Evolutionary conservation across 2,329 filamentous ascomycete genomes (phyloP).

Genomic region (Kalmusia sp.): DNA sequence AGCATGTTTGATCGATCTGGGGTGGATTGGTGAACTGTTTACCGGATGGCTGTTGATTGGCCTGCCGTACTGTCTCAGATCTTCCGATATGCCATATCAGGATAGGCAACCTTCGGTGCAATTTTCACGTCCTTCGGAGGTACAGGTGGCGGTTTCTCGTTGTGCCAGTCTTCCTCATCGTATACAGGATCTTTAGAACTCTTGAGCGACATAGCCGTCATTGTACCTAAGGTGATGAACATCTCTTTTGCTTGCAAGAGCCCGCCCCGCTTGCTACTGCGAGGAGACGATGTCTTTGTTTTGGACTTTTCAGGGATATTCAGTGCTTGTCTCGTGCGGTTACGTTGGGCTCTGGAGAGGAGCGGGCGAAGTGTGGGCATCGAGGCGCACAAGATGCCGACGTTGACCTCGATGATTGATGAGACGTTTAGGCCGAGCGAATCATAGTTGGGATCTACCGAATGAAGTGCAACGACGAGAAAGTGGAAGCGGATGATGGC

Average conservation of each 20-base stretch:
- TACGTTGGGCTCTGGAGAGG: conserved; percentile 25
- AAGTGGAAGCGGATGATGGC: conserved; percentile 66
- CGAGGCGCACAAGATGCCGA: conserved; percentile 88
- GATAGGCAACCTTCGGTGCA: conserved; percentile 7
- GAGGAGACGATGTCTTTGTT: neutral
- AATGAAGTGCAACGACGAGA: conserved; percentile 43
- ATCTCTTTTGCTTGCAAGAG: conserved; percentile 20
- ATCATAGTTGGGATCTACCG: conserved; percentile 67
- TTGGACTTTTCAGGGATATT: conserved; percentile 9
- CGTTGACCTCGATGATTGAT: conserved; percentile 87
- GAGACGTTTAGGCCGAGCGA: conserved; percentile 85
- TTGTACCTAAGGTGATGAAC: conserved; percentile 15
- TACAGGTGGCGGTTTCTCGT: conserved; percentile 23
- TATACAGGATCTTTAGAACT: conserved; percentile 5
- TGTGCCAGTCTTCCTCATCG: conserved; percentile 16
- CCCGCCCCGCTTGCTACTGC: conserved; percentile 10
- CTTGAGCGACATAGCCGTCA: conserved; percentile 14
- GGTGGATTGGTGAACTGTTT: neutral
- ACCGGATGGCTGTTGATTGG: neutral
- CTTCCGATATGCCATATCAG: conserved; percentile 15
- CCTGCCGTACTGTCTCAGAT: conserved; percentile 3
- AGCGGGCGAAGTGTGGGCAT: conserved; percentile 88
- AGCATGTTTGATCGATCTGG: neutral
- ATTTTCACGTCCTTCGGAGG: conserved; percentile 25
- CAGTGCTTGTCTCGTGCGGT: conserved; percentile 22